Conservation (phyloP, 2,329 filamentous ascomycete genomes). For the Macrophomina tecta region DNA sequence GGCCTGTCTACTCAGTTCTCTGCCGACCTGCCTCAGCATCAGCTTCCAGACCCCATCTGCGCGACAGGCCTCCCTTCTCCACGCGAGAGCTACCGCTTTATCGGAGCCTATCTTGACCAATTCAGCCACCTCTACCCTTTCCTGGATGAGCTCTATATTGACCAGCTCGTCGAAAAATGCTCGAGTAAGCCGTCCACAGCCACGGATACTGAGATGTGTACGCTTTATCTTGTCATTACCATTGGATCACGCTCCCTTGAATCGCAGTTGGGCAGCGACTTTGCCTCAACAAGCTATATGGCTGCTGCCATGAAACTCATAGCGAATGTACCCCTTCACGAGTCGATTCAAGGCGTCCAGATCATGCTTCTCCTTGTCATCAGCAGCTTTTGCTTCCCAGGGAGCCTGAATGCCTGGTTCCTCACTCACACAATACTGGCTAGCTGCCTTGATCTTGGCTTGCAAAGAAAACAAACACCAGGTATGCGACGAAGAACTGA, state of each 20-base stretch:
- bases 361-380: constrained; percentile 55
- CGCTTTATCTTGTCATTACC: constrained; percentile 49
- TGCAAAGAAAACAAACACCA: constrained; percentile 50
- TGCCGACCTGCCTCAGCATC: constrained; percentile 2
- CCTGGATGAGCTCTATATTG: constrained; percentile 57
- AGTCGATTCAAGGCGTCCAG: constrained; percentile 57
- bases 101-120: constrained; percentile 55
- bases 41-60: constrained; percentile 22
- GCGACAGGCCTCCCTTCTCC: constrained; percentile 34
- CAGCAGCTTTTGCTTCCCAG: constrained; percentile 59
- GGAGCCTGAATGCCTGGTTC: constrained; percentile 61
- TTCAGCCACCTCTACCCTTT: constrained; percentile 59
- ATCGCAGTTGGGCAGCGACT: constrained; percentile 49
- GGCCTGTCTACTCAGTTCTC: constrained; percentile 34
- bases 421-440: constrained; percentile 63
- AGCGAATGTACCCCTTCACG: constrained; percentile 55
- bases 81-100: constrained; percentile 51
- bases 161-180: constrained; percentile 14
- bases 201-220: neutral
- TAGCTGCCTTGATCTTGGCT: constrained; percentile 57
- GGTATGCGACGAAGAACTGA: neutral
- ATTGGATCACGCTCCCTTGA: constrained; percentile 56
- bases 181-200: neutral
- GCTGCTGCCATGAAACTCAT: constrained; percentile 56
- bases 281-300: constrained; percentile 58